phyloP scores from a whole-genome alignment of 768 basidiomycete genomes.

The Tricholoma bakamatsutake region DNA sequence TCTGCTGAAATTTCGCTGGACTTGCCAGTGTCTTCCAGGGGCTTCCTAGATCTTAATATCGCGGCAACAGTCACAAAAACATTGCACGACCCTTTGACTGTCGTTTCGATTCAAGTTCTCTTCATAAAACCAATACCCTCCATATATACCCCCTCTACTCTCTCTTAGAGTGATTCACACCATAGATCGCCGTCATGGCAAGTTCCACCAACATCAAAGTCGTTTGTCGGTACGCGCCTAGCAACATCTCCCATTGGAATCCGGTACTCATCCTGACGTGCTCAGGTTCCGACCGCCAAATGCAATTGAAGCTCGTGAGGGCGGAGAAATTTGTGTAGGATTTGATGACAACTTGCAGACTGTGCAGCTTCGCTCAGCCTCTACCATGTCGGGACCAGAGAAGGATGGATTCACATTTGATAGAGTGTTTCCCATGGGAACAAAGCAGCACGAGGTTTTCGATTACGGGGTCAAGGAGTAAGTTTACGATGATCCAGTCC shows the following conservation, averaged over 20 bases:
- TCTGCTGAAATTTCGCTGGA: background rate
- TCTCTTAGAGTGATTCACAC: constrained; percentile 11
- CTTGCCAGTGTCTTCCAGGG: constrained; percentile 1
- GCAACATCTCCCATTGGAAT: constrained; percentile 2
- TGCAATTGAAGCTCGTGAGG: constrained; percentile 81
- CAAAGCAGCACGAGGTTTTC: constrained; percentile 90
- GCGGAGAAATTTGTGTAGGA: constrained; percentile 83
- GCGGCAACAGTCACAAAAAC: constrained; percentile 25
- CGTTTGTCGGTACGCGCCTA: constrained; percentile 82
- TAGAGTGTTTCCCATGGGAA: constrained; percentile 89
- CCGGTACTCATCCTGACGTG: constrained; percentile 9
- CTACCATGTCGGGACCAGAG: constrained; percentile 75
- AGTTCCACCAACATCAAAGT: constrained; percentile 95
- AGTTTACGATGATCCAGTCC: constrained; percentile 26
- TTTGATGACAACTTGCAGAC: constrained; percentile 86
- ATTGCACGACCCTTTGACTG: constrained; percentile 7
- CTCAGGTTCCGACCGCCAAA: constrained; percentile 92
- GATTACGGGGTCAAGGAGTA: constrained; percentile 98
- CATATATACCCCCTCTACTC: constrained; percentile 9
- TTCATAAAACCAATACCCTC: constrained; percentile 9
- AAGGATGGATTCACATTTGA: constrained; percentile 98
- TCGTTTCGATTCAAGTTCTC: constrained; percentile 9
- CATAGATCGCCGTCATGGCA: constrained; percentile 40
- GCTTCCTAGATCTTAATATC: background rate
- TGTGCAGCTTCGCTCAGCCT: constrained; percentile 70